Conservation (phyloP, 805 yeast genomes). For the Sugiyamaella lignohabitans region DNA sequence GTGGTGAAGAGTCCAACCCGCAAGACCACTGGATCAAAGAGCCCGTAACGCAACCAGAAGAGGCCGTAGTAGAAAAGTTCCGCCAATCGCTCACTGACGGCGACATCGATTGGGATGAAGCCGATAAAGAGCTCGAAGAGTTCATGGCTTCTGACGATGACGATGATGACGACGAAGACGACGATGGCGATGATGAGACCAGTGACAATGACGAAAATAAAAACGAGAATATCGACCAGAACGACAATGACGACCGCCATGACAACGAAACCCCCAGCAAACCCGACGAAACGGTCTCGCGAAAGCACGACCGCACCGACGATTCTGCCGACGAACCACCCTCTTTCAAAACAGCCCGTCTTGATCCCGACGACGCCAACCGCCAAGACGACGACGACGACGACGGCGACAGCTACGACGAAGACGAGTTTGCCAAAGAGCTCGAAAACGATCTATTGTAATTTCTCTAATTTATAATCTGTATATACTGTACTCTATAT, state of each 20-base stretch:
- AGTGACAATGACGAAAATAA: slow-evolving; percentile 28
- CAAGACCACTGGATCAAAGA: slow-evolving; percentile 18
- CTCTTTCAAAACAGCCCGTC: not conserved
- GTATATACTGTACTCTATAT: too few relatives aligned
- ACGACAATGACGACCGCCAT: slow-evolving; percentile 17
- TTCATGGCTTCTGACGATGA: slow-evolving; percentile 32
- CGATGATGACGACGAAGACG: slow-evolving; percentile 28
- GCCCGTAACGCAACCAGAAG: slow-evolving; percentile 12
- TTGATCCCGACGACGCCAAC: not conserved
- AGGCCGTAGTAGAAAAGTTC: slow-evolving; percentile 5
- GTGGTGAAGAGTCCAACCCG: slow-evolving; percentile 29
- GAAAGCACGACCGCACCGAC: slow-evolving; percentile 6
- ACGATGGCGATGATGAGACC: slow-evolving; percentile 26
- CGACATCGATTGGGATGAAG: slow-evolving; percentile 43
- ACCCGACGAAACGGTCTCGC: slow-evolving; percentile 12
- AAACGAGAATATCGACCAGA: slow-evolving; percentile 13
- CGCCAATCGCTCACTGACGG: slow-evolving; percentile 28
- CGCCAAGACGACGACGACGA: slow-evolving; percentile 13
- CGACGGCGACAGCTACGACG: slow-evolving; percentile 24
- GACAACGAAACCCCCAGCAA: slow-evolving; percentile 11
- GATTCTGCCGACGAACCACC: not conserved
- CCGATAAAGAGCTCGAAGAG: slow-evolving; percentile 51
- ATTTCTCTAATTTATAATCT: too few relatives aligned
- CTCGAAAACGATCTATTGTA: slow-evolving; percentile 25
- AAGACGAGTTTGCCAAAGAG: slow-evolving; percentile 26